Evolutionary conservation across 768 basidiomycete genomes (phyloP).

Genomic region (Gautieria morchelliformis): DNA sequence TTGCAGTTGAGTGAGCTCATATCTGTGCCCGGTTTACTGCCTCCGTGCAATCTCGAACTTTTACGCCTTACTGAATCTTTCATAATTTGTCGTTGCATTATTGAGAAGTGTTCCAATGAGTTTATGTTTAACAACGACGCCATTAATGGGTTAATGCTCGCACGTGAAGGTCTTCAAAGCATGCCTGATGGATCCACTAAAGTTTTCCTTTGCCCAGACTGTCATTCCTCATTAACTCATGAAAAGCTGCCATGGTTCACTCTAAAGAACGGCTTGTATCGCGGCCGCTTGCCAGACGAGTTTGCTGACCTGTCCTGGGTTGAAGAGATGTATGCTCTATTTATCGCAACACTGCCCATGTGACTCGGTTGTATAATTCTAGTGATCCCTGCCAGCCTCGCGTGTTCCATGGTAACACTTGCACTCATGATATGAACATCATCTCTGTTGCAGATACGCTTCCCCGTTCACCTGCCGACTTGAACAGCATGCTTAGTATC

Average conservation of each 20-base stretch:
- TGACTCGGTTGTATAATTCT: slow-evolving; percentile 19
- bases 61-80: not conserved
- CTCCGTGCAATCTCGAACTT: not conserved
- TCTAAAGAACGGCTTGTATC: slow-evolving; percentile 17
- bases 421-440: slow-evolving; percentile 26
- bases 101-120: not conserved
- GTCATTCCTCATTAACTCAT: not conserved
- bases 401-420: slow-evolving; percentile 26
- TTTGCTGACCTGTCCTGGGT: slow-evolving; percentile 21
- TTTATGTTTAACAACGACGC: not conserved
- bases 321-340: slow-evolving; percentile 22
- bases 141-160: not conserved
- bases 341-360: slow-evolving; percentile 20
- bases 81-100: not conserved
- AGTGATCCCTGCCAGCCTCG: slow-evolving; percentile 15
- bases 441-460: slow-evolving; percentile 19
- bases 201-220: not conserved
- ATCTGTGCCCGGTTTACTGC: not conserved
- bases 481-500: slow-evolving; percentile 14
- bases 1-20: not conserved
- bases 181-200: not conserved
- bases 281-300: slow-evolving; percentile 15
- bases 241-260: not conserved
- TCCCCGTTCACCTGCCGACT: slow-evolving; percentile 18
- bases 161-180: not conserved